Percentiles rank a stretch among this genome's conserved stretches.
These are phyloP conservation scores for Sporothrix brasiliensis DNA, from an alignment of 2,329 filamentous ascomycete species.

Conservation along the genomic window DNA sequence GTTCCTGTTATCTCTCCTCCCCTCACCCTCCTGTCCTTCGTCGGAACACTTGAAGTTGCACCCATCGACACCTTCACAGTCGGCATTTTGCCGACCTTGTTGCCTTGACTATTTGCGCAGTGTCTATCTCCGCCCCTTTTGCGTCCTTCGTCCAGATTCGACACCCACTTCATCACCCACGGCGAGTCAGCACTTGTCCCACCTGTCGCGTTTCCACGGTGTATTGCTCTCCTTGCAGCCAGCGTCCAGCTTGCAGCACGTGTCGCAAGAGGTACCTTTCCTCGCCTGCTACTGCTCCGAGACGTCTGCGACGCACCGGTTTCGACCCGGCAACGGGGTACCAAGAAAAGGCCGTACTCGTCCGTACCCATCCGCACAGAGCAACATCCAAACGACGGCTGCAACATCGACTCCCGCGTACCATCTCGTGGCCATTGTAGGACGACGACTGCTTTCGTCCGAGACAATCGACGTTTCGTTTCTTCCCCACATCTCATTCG, in stretches of 20 bases:
- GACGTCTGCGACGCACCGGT: conserved; percentile 1
- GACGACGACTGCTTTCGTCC: neutral
- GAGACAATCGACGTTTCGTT: conserved; percentile 17
- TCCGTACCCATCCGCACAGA: neutral
- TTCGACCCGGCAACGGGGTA: neutral
- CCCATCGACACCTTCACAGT: neutral
- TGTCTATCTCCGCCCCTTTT: neutral
- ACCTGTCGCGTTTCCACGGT: neutral
- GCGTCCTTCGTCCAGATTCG: neutral
- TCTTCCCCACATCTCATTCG: neutral
- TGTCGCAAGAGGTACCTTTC: neutral
- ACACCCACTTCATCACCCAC: conserved; percentile 4
- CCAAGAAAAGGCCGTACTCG: neutral
- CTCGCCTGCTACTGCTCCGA: neutral
- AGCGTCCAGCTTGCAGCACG: conserved; percentile 7
- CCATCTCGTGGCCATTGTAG: conserved; percentile 3
- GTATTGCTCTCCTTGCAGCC: neutral
- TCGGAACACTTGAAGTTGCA: neutral
- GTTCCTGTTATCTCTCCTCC: neutral
- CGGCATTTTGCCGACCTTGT: neutral
- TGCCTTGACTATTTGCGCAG: neutral
- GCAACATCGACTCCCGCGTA: neutral
- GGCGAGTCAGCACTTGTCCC: conserved; percentile 7
- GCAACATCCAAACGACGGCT: neutral
- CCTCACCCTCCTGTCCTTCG: neutral